Evolutionary conservation across 2,329 filamentous ascomycete genomes (phyloP), one percentile per base, ranked within the genome.

Genomic region (Pseudogymnoascus sp.): DNA sequence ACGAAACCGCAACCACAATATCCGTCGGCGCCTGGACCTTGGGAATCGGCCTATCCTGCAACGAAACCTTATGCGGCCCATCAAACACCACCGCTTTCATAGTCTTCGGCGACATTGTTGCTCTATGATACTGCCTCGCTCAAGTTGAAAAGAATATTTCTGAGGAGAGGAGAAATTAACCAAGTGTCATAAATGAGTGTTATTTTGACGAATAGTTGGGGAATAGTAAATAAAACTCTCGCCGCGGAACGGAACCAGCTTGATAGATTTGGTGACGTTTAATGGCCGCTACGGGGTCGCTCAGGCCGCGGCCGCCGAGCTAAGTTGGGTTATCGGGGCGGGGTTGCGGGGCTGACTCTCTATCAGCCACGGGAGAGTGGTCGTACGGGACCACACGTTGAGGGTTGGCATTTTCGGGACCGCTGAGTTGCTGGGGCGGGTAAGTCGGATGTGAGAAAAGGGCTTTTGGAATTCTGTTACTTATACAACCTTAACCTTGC

Each of bases 41-140:
- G 1, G 93, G 93, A 11, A 93, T 82, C 0, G 91, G 91, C 18
- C 90, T 83, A 65, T 95, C 85, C 76, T 96, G 88, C 63, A 97
- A 77, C 0, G 83, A 87, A 62, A 96, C 82, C 71, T 90, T 86
- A 70, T 84, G 81, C 3, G 89, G 88, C 1, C 88, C 91, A 66
- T 93, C 88, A 77, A 96, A 96, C 62, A 96, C 84, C 31, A 97
- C 90, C 31, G 91, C 91, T 75, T 90, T 89, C 93, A 97, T 96
- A 0, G 84, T 90, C 7, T 31, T 31, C 66, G 71, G 70, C 53
- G 61, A 40, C 46, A 63, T 60, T 2, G 4, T 25, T 46, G 40
- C n/a, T 9, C 1, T 18, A 16, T 40, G 14, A 11, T 12, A 12
- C 36, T 38, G n/a, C 6, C 14, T 38, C 12, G 18, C 18, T 18